These are phyloP conservation scores for Diplocarpon rosae DNA, from an alignment of 2,329 filamentous ascomycete genomes.

Conservation along the genomic window DNA sequence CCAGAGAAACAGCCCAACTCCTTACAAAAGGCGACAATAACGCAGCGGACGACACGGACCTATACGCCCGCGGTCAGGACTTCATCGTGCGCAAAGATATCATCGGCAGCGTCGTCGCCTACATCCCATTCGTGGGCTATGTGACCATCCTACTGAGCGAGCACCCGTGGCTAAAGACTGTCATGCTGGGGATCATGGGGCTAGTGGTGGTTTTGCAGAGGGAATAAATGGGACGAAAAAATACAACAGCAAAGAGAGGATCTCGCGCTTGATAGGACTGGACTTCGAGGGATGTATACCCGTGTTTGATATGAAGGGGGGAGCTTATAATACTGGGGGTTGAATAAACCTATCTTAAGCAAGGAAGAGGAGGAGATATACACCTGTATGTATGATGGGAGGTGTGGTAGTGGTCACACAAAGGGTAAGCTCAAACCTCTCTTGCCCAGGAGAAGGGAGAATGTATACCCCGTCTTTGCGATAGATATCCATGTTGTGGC, in stretches of 20 bases:
- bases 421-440: no score
- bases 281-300: no score
- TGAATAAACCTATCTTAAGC: no score
- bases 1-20: slow-evolving; percentile 51
- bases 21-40: slow-evolving; percentile 99
- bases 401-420: no score
- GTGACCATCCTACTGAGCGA: slow-evolving; percentile 94
- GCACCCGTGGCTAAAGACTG: slow-evolving; percentile 94
- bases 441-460: no score
- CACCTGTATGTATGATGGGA: no score
- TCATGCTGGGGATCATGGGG: slow-evolving; percentile 90
- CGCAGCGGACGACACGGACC: slow-evolving; percentile 79
- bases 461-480: no score
- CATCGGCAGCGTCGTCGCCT: slow-evolving; percentile 83
- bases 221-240: slow-evolving; percentile 42
- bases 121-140: slow-evolving; percentile 91
- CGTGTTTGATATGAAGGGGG: no score
- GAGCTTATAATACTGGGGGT: no score
- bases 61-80: slow-evolving; percentile 77
- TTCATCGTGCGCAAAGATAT: slow-evolving; percentile 82
- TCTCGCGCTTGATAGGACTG: slow-evolving; percentile 3
- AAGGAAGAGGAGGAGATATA: no score
- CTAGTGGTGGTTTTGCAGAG: slow-evolving; percentile 84
- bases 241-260: neutral
- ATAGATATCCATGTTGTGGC: no score